These are phyloP conservation scores for Arthrobotrys entomopaga DNA, from an alignment of 2,329 filamentous ascomycete species.

Conservation along the genomic window DNA sequence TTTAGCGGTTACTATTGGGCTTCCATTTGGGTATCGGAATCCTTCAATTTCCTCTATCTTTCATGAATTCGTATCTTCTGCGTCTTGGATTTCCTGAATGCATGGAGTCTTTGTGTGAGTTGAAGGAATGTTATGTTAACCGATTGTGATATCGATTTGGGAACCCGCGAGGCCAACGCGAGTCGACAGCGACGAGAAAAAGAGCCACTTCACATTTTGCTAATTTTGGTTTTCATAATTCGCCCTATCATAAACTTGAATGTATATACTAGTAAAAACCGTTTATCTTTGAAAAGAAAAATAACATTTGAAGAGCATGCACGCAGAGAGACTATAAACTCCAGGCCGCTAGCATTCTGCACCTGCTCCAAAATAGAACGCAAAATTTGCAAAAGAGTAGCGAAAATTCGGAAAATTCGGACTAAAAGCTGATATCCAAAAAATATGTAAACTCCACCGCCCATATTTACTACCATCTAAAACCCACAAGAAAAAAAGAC, in stretches of 20 bases:
- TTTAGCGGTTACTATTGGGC: constrained; percentile 16
- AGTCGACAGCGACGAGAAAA: neutral
- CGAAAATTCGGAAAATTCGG: constrained; percentile 11
- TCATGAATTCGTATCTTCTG: neutral
- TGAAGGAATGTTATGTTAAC: neutral
- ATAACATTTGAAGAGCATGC: neutral
- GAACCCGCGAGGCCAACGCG: neutral
- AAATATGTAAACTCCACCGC: constrained; percentile 30
- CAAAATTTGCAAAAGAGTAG: constrained; percentile 12
- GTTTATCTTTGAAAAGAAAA: constrained; percentile 1
- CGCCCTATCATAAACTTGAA: constrained; percentile 17
- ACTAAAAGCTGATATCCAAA: constrained; percentile 20
- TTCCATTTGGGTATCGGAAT: neutral
- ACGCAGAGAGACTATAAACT: constrained; percentile 27
- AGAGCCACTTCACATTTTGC: neutral
- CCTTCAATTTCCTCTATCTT: neutral
- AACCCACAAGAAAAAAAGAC: constrained; percentile 24
- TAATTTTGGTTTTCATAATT: constrained; percentile 12
- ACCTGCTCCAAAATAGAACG: constrained; percentile 24
- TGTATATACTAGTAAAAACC: constrained; percentile 22
- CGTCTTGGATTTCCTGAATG: neutral
- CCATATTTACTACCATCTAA: constrained; percentile 41
- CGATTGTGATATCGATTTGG: neutral
- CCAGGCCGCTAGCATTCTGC: constrained; percentile 41
- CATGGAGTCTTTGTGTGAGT: neutral